Evolutionary conservation across 345 rosid genomes (phyloP), one percentile per base, ranked within the genome.

Genomic region (Eutrema japonicum): DNA sequence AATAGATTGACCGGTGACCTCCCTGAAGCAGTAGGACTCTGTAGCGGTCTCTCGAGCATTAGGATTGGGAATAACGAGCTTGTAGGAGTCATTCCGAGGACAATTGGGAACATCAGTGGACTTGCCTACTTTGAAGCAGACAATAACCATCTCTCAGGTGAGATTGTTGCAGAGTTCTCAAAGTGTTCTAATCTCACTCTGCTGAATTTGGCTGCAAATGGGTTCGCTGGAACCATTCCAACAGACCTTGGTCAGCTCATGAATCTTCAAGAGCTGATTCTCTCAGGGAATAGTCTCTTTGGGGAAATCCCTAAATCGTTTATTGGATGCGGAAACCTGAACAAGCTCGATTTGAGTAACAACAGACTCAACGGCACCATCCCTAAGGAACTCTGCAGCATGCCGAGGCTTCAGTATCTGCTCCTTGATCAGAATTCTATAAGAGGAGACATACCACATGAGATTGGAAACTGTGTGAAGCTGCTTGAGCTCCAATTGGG

Each of bases 71-170:
- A 94, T 68, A 94, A 95, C 72, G 81, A 79, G 68, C 91, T 94
- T 71, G 79, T 83, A 1, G 98, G 98, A 64, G 82, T 66, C 60
- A 85, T 94, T 78, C 99, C 99, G 3, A 84, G 70, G 78, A 64
- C 86, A 7, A 84, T 94, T 8, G 99, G 93, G 27, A 91, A 94
- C 65, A 85, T 83, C n/a, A 88, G 79, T 56, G 84, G 96, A 80
- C 95, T 94, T 66, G 82, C 99, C 0, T 94, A 91, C 73, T 94
- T 94, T 70, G 99, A 94, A 82, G 99, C 93, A 3, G 83, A 89
- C 74, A 85, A 86, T 45, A 94, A 94, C 84, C 79, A 80, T 76
- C 85, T 94, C 30, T 91, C 99, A 10, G 96, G 99, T 71, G 86
- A 85, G 71, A 78, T 95, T 75, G 86, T 85, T 54, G 55, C 89